Evolutionary conservation across 2,329 filamentous ascomycete species (phyloP).

Genomic region (Talaromyces atroroseus): DNA sequence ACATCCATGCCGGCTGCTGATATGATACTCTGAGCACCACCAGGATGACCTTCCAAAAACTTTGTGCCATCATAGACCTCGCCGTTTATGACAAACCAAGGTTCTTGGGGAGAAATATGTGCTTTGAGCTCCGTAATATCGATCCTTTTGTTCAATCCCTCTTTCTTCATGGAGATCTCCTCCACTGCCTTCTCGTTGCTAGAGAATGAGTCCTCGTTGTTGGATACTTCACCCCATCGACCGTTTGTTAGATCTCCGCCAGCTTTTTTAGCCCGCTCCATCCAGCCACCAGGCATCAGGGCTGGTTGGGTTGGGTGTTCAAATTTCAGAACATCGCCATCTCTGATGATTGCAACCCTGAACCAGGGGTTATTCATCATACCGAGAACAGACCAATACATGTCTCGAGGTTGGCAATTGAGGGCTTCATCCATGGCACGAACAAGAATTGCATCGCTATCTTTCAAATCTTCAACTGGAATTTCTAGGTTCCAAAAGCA

Average conservation of each 20-base stretch:
- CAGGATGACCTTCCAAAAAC: slow-evolving; percentile 78
- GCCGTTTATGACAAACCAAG: slow-evolving; percentile 85
- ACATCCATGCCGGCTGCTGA: slow-evolving; percentile 75
- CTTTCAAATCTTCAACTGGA: slow-evolving; percentile 54
- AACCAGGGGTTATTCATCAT: slow-evolving; percentile 99
- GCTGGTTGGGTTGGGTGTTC: slow-evolving; percentile 85
- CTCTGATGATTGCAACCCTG: slow-evolving; percentile 67
- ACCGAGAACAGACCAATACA: slow-evolving; percentile 92
- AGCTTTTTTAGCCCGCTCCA: slow-evolving; percentile 80
- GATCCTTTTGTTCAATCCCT: slow-evolving; percentile 58
- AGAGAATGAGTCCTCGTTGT: slow-evolving; percentile 34
- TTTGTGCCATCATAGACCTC: slow-evolving; percentile 82
- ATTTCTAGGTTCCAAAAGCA: slow-evolving; percentile 82
- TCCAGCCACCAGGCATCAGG: slow-evolving; percentile 77
- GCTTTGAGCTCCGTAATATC: slow-evolving; percentile 65
- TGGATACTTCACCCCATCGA: slow-evolving; percentile 71
- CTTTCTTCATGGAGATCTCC: slow-evolving; percentile 73
- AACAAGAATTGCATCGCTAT: slow-evolving; percentile 68
- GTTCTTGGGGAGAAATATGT: slow-evolving; percentile 59
- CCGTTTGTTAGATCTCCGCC: slow-evolving; percentile 77
- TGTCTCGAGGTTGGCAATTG: slow-evolving; percentile 80
- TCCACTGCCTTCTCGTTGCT: slow-evolving; percentile 46
- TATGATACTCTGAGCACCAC: slow-evolving; percentile 77
- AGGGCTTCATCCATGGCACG: slow-evolving; percentile 87
- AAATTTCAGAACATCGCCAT: slow-evolving; percentile 62